Percentiles rank a stretch among this genome's conserved stretches.
Conservation (phyloP, 2,329 filamentous ascomycete species). For the Clarireedia sp. region DNA sequence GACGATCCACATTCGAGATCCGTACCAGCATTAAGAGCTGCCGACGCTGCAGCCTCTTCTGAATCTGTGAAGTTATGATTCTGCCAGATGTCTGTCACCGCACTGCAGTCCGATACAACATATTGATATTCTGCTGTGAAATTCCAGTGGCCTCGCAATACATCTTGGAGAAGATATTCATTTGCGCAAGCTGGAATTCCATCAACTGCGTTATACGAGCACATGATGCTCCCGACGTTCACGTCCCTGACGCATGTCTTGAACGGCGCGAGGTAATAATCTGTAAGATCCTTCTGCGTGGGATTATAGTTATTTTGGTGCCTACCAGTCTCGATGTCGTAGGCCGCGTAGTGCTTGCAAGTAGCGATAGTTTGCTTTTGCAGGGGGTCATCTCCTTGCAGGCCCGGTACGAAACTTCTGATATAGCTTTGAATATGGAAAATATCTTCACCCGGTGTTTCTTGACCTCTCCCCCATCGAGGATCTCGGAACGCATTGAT, state of each 20-base stretch:
- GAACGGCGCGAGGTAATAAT: slow-evolving; percentile 62
- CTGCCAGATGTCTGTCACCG: slow-evolving; percentile 45
- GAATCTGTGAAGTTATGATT: slow-evolving; percentile 32
- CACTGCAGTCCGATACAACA: slow-evolving; percentile 42
- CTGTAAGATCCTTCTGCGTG: slow-evolving; percentile 52
- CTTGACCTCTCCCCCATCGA: slow-evolving; percentile 53
- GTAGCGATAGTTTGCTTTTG: slow-evolving; percentile 36
- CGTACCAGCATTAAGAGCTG: slow-evolving; percentile 17
- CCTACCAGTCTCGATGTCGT: slow-evolving; percentile 43
- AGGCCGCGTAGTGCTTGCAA: slow-evolving; percentile 52
- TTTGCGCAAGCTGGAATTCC: slow-evolving; percentile 58
- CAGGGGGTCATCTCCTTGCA: slow-evolving; percentile 37
- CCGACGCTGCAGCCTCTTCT: slow-evolving; percentile 13
- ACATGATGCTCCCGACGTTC: slow-evolving; percentile 52
- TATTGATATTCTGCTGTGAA: slow-evolving; percentile 55
- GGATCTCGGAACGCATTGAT: slow-evolving; percentile 59
- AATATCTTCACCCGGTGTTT: slow-evolving; percentile 52
- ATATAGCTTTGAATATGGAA: slow-evolving; percentile 44
- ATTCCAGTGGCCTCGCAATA: slow-evolving; percentile 58
- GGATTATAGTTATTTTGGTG: slow-evolving; percentile 47
- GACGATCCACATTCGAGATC: slow-evolving; percentile 20
- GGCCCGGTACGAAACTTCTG: slow-evolving; percentile 43
- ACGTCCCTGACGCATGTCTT: slow-evolving; percentile 52
- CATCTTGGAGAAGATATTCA: slow-evolving; percentile 51
- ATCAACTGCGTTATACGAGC: slow-evolving; percentile 57